Evolutionary conservation across 2,329 filamentous ascomycete species (phyloP), one percentile per base, ranked within the genome.

Genomic region (Aspergillus sojae): DNA sequence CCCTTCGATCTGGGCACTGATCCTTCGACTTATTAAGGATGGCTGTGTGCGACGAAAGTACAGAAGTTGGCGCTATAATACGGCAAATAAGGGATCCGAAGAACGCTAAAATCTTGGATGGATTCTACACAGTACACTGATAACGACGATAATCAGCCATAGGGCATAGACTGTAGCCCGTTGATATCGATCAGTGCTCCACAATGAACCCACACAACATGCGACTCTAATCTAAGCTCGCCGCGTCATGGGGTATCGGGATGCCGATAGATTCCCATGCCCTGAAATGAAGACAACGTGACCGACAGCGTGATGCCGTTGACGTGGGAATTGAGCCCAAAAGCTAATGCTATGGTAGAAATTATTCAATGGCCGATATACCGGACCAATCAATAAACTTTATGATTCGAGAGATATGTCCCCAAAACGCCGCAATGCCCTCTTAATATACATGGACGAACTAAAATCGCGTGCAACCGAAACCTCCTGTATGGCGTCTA

Each of bases 151-250:
- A 41, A 9, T 41, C 39, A 41, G 16, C 19, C 7, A 41, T 41
- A 16, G 16, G 36, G 39, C 39, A 41, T 41, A n/a, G 14, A 36
- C 34, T 36, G 16, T 36, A 2, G 34, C 34, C 34, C 5, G 3
- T 52, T 10, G 14, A n/a, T 52, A 30, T 54, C 50, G 14, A 54
- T 54, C 30, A 36, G 32, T 16, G 30, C 30, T 54, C 52, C 52
- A 54, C 30, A 54, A 23, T 54, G 26, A 52, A 55, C 52, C 52
- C 52, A 55, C 52, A 39, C 32, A 41, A 36, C 52, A 55, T 55
- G 52, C 52, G 34, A 55, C 34, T 55, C 19, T 19, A 36, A 55
- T 9, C 30, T 16, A 11, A 55, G n/a, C 50, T 23, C 4, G 4
- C 11, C 12, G 32, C 12, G 14, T 54, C 52, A 34, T 39, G n/a